A percentile compares a stretch with the other conserved stretches of the same genome.
Conservation (phyloP, 257 asterid genomes). For the Solanum boliviense region DNA sequence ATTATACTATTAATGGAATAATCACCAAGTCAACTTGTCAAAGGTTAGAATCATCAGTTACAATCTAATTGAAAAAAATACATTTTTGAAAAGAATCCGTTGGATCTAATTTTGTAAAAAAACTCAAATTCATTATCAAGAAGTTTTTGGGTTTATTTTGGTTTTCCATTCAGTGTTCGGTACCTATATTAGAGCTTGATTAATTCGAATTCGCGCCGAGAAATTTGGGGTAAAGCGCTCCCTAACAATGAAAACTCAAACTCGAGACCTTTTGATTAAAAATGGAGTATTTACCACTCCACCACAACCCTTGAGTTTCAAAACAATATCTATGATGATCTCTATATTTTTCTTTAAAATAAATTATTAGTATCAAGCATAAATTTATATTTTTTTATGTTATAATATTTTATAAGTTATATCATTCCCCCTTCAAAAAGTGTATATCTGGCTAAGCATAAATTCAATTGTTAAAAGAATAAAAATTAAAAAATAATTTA, state of each 20-base stretch:
- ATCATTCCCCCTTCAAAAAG: background rate
- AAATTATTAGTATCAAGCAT: no score
- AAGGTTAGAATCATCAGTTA: background rate
- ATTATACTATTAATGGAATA: background rate
- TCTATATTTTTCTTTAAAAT: background rate
- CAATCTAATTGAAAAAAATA: background rate
- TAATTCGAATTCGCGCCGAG: no score
- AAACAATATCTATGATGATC: background rate
- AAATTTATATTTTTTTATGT: no score
- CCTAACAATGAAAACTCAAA: no score
- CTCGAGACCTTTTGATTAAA: no score
- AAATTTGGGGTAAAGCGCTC: no score
- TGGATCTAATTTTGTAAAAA: background rate
- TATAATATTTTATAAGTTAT: no score
- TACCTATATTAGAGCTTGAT: no score
- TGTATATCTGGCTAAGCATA: background rate
- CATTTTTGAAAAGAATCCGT: background rate
- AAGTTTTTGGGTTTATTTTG: background rate
- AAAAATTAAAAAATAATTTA: no score
- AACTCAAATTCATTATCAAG: background rate
- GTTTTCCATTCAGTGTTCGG: fast-evolving
- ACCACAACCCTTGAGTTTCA: background rate
- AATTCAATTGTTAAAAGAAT: no score
- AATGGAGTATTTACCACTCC: no score
- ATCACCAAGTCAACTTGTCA: background rate